Conservation (phyloP, 2,329 filamentous ascomycete species). For the Colletotrichum phormii region DNA sequence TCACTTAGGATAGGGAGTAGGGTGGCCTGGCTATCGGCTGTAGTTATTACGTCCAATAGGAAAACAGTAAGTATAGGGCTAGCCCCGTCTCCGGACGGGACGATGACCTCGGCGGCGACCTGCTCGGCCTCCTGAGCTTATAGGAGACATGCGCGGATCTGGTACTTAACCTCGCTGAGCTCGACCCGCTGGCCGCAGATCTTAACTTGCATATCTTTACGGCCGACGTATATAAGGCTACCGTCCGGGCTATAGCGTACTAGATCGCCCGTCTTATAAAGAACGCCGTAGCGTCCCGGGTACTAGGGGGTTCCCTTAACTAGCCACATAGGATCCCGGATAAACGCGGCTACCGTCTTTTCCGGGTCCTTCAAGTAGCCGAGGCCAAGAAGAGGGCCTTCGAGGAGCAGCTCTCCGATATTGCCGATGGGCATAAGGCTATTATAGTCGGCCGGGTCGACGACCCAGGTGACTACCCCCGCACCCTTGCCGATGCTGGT, state of each 20-base stretch:
- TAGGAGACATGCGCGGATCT: slow-evolving; percentile 42
- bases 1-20: too few relatives aligned
- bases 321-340: slow-evolving; percentile 44
- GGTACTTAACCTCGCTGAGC: slow-evolving; percentile 60
- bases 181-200: slow-evolving; percentile 12
- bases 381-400: slow-evolving; percentile 20
- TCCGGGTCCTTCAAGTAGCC: slow-evolving; percentile 14
- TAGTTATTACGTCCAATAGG: neutral
- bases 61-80: neutral
- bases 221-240: slow-evolving; percentile 41
- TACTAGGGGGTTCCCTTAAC: slow-evolving; percentile 36
- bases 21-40: neutral
- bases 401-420: slow-evolving; percentile 26
- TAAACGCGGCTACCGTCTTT: slow-evolving; percentile 42
- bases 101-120: slow-evolving; percentile 40
- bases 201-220: slow-evolving; percentile 38
- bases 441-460: slow-evolving; percentile 49
- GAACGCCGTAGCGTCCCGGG: slow-evolving; percentile 37
- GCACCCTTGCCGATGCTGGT: neutral
- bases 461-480: slow-evolving; percentile 44
- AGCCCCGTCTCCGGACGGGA: neutral
- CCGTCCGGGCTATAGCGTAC: slow-evolving; percentile 49
- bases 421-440: slow-evolving; percentile 42
- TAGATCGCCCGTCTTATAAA: slow-evolving; percentile 56
- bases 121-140: slow-evolving; percentile 54